phyloP scores from a whole-genome alignment of 331 rosid species.

The Spiraea crenata region DNA sequence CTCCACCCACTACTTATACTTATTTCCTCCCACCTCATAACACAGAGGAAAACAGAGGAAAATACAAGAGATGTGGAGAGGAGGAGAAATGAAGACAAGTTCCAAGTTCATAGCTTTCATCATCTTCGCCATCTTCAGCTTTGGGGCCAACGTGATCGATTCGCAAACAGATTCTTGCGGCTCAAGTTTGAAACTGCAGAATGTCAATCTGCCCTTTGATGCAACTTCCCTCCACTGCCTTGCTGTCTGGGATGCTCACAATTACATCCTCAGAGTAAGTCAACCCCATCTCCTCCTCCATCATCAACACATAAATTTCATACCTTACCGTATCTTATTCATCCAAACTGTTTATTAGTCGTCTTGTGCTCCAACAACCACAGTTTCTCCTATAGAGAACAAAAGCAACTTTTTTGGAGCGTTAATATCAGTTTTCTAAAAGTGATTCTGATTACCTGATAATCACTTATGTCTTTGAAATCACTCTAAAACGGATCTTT shows the following conservation, averaged over 20 bases:
- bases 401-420: too few relatives aligned
- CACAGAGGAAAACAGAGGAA: background rate
- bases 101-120: constrained; percentile 26
- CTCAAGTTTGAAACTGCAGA: constrained; percentile 38
- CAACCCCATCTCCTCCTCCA: background rate
- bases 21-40: background rate
- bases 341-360: too few relatives aligned
- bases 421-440: too few relatives aligned
- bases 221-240: constrained; percentile 57
- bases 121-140: constrained; percentile 27
- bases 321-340: too few relatives aligned
- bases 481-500: too few relatives aligned
- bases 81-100: constrained; percentile 35
- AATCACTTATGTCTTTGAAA: too few relatives aligned
- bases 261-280: constrained; percentile 72
- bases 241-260: constrained; percentile 62
- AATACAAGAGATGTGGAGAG: background rate
- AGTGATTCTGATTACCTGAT: too few relatives aligned
- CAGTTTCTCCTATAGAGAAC: too few relatives aligned
- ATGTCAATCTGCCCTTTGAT: constrained; percentile 43
- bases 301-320: background rate
- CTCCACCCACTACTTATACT: constrained; percentile 16
- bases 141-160: constrained; percentile 29
- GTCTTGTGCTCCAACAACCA: too few relatives aligned
- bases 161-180: constrained; percentile 61